Base-by-base conservation (phyloP, 257 asterid genomes). In the Sherardia arvensis region DNA sequence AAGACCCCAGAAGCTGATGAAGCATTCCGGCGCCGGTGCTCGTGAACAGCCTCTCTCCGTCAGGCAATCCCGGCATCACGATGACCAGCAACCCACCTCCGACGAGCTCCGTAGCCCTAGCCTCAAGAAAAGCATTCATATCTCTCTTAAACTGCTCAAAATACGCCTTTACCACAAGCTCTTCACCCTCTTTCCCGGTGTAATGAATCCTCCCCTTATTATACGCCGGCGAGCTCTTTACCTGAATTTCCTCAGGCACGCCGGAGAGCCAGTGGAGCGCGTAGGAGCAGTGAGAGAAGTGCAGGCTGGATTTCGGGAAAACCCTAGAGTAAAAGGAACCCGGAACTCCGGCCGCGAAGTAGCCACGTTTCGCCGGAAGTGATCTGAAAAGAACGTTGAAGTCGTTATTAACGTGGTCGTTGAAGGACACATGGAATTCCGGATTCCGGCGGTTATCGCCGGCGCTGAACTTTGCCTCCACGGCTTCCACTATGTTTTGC, bases 321-420 rank as follows among this genome's bases (percentile, higher is more conserved):
- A 76, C 20, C 21, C 77, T 32, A 5, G 53, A 47, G 64, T 71
- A 67, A 69, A 81, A 81, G 3, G 82, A 79, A 1, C 81, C 87
- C 0, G 80, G 81, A 0, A 68, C 83, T 0, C 79, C 87, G 1
- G 79, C 71, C 0, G 74, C 76, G 18, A 32, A 70, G 65, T 77
- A 79, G 0, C 47, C 43, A 5, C 66, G 51, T 70, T 80, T 20
- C 75, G 72, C 4, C 68, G 77, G 84, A n/a, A 83, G 72, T 1
- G 72, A 67, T 3, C 69, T 34, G 68, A 77, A 83, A 32, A 80
- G 79, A 12, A 75, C 69, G 63, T 83, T 83, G 82, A 83, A 83
- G 30, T 83, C 88, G 59, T 83, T 80, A 9, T 48, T 38, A 0
- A 66, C 48, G 2, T 61, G 71, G 27, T 83, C 85, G 14, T 66